Conservation (phyloP, 306 rosid genomes). For the Dalbergia oliveri region DNA sequence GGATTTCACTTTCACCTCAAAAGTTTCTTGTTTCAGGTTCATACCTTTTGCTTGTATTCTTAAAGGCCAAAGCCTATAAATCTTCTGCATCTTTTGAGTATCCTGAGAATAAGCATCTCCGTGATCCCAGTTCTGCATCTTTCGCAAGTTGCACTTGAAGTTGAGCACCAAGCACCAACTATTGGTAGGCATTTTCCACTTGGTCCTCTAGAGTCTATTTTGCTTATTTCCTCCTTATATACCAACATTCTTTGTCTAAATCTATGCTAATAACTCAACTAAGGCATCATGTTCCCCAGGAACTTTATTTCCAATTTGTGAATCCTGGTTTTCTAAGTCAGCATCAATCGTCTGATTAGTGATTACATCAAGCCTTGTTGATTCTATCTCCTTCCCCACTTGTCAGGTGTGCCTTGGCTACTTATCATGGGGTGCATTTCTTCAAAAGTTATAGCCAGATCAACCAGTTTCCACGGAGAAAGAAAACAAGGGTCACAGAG, state of each 20-base stretch:
- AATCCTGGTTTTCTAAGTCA: slow-evolving; percentile 2
- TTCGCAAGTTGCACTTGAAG: slow-evolving; percentile 35
- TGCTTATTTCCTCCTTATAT: slow-evolving; percentile 29
- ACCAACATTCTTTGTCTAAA: slow-evolving; percentile 25
- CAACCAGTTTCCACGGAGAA: slow-evolving; percentile 55
- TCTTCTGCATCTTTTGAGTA: slow-evolving; percentile 10
- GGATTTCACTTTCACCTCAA: slow-evolving; percentile 31
- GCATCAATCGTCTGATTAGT: slow-evolving; percentile 16
- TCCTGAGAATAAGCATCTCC: slow-evolving; percentile 15
- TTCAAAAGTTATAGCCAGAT: slow-evolving; percentile 57
- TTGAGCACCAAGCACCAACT: neutral
- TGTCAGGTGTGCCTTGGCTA: slow-evolving; percentile 42
- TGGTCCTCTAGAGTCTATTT: slow-evolving; percentile 15
- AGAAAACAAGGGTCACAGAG: slow-evolving; percentile 47
- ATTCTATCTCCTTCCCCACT: slow-evolving; percentile 22
- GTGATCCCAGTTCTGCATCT: slow-evolving; percentile 29
- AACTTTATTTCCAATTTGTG: slow-evolving; percentile 16
- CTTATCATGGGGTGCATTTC: slow-evolving; percentile 64
- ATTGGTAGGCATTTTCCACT: slow-evolving; percentile 43
- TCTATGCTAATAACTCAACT: neutral
- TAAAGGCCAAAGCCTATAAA: slow-evolving; percentile 35
- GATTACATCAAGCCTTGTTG: neutral
- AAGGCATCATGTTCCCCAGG: neutral
- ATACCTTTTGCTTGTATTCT: slow-evolving; percentile 11
- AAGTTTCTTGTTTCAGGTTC: slow-evolving; percentile 44